Percentiles rank a stretch among this genome's conserved stretches.
Conservation (phyloP, 768 basidiomycete species). For the Serendipita sp. region DNA sequence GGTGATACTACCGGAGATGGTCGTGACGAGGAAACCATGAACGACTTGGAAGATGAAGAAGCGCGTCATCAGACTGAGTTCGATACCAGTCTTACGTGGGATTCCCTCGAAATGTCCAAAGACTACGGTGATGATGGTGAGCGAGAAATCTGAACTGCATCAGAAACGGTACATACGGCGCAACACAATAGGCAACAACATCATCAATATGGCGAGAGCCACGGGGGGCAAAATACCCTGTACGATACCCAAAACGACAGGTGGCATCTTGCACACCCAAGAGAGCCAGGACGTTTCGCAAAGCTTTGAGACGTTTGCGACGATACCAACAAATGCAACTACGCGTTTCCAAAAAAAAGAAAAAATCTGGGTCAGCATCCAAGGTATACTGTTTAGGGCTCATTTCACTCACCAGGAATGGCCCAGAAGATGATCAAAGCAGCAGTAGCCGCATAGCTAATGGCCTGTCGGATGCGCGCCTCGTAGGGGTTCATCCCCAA, state of each 20-base stretch:
- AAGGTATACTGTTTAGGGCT: no score
- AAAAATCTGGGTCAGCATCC: not conserved
- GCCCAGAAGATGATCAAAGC: slow-evolving; percentile 80
- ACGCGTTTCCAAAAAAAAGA: not conserved
- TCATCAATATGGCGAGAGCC: slow-evolving; percentile 76
- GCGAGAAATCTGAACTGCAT: not conserved
- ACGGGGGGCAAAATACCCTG: slow-evolving; percentile 80
- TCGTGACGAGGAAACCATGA: slow-evolving; percentile 86
- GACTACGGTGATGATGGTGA: slow-evolving; percentile 18
- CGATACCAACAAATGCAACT: slow-evolving; percentile 69
- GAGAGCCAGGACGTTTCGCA: slow-evolving; percentile 54
- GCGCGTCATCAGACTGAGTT: slow-evolving; percentile 81
- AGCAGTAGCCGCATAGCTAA: slow-evolving; percentile 61
- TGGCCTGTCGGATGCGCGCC: slow-evolving; percentile 41
- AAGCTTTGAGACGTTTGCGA: slow-evolving; percentile 66
- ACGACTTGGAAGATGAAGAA: slow-evolving; percentile 87
- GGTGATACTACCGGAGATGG: slow-evolving; percentile 69
- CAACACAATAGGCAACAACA: slow-evolving; percentile 67
- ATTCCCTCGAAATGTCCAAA: slow-evolving; percentile 81
- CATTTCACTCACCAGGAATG: slow-evolving; percentile 42
- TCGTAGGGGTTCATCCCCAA: slow-evolving; percentile 83
- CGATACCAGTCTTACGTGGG: slow-evolving; percentile 65
- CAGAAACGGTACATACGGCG: slow-evolving; percentile 26
- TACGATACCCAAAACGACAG: slow-evolving; percentile 59
- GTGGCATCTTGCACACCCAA: slow-evolving; percentile 67